phyloP scores from a whole-genome alignment of 768 basidiomycete species.

The Boletus subparvulus region DNA sequence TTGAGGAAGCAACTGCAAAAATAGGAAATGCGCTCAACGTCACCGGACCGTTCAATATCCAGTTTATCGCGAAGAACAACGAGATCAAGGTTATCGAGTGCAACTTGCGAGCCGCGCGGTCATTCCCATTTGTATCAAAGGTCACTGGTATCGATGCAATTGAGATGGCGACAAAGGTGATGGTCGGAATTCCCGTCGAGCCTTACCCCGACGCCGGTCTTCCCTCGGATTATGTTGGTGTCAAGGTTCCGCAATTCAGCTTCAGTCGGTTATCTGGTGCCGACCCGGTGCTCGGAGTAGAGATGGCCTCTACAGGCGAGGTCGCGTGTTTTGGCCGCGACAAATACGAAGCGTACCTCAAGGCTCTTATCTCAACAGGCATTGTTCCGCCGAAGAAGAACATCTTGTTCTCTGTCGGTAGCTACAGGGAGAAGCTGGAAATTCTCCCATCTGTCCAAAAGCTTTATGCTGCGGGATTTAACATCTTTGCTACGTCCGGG shows the following conservation, averaged over 20 bases:
- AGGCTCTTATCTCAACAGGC: constrained; percentile 94
- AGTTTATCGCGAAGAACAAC: constrained; percentile 99
- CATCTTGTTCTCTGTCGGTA: constrained; percentile 93
- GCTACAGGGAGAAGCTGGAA: constrained; percentile 96
- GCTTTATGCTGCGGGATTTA: constrained; percentile 89
- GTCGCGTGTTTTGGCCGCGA: constrained; percentile 98
- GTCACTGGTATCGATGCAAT: constrained; percentile 97
- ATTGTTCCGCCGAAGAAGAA: constrained; percentile 96
- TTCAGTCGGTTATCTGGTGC: constrained; percentile 96
- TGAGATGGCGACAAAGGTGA: constrained; percentile 98
- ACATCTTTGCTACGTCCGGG: constrained; percentile 95
- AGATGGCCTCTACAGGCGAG: constrained; percentile 99
- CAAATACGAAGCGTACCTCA: constrained; percentile 98
- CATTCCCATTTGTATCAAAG: constrained; percentile 99
- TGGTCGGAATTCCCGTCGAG: constrained; percentile 88
- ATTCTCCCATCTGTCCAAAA: constrained; percentile 94
- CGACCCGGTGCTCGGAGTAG: constrained; percentile 95
- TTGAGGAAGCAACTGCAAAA: constrained; percentile 95
- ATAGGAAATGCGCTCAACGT: constrained; percentile 98
- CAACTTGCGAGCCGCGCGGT: constrained; percentile 95
- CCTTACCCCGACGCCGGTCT: constrained; percentile 87
- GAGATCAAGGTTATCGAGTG: constrained; percentile 99
- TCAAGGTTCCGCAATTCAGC: constrained; percentile 99
- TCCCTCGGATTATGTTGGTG: constrained; percentile 92
- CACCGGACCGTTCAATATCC: constrained; percentile 98